Conservation (phyloP, 2,329 filamentous ascomycete genomes). For the Ophiostoma populinum region DNA sequence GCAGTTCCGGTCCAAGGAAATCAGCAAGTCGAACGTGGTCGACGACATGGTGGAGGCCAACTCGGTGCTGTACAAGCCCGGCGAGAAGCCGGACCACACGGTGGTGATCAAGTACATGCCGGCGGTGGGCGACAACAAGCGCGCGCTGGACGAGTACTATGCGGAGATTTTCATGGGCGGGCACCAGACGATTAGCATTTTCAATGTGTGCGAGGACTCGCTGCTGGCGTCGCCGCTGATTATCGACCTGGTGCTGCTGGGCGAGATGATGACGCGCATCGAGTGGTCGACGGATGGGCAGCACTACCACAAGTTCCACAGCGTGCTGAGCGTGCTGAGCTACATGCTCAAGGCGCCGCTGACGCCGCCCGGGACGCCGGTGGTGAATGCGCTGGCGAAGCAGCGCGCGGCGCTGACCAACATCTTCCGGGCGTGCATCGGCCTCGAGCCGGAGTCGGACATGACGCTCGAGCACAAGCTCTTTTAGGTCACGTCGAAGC, state of each 20-base stretch:
- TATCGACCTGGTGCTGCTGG: conserved; percentile 82
- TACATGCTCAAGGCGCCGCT: conserved; percentile 98
- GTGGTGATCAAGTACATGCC: conserved; percentile 99
- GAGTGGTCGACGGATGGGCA: conserved; percentile 51
- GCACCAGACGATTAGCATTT: conserved; percentile 94
- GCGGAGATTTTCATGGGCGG: conserved; percentile 98
- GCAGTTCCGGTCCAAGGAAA: conserved; percentile 99
- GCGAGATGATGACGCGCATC: conserved; percentile 98
- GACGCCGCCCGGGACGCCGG: conserved; percentile 85
- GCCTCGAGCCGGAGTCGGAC: conserved; percentile 90
- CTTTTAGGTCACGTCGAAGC: conserved; percentile 35
- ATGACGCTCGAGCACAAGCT: conserved; percentile 99
- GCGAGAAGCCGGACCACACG: conserved; percentile 92
- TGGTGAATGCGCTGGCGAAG: conserved; percentile 90
- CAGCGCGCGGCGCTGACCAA: conserved; percentile 89
- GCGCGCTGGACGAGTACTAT: conserved; percentile 96
- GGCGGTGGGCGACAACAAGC: conserved; percentile 96
- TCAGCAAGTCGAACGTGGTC: conserved; percentile 97
- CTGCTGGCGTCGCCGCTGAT: conserved; percentile 90
- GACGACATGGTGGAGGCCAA: conserved; percentile 99
- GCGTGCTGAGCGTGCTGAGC: conserved; percentile 87
- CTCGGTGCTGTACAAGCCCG: conserved; percentile 70
- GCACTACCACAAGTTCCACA: conserved; percentile 90
- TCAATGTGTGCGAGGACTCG: conserved; percentile 98
- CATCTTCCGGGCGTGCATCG: conserved; percentile 96